These are phyloP conservation scores for Coniochaeta pulveracea DNA, from an alignment of 2,329 filamentous ascomycete genomes.

Conservation along the genomic window DNA sequence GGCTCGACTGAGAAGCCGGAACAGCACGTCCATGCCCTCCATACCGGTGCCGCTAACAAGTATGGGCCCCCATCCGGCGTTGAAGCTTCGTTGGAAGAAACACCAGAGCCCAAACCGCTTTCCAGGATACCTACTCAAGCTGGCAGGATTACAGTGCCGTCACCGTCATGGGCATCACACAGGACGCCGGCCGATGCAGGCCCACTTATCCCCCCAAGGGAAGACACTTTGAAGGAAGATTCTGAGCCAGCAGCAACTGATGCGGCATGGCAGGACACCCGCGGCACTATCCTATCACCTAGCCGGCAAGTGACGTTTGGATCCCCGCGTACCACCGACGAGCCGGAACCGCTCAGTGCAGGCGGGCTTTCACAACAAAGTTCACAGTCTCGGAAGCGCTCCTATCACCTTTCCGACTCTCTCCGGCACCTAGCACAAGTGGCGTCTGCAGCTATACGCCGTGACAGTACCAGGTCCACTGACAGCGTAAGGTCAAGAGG, in stretches of 20 bases:
- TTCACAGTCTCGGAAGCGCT: too few species aligned
- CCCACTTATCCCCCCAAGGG: too few species aligned
- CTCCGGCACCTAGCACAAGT: slow-evolving; percentile 7
- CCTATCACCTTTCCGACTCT: slow-evolving; percentile 9
- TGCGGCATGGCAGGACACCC: neutral
- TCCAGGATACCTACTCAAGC: neutral
- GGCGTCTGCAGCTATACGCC: slow-evolving; percentile 6
- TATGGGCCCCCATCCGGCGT: slow-evolving; percentile 13
- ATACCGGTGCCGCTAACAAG: slow-evolving; percentile 8
- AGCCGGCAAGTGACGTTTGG: slow-evolving; percentile 2
- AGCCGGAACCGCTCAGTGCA: slow-evolving; percentile 14
- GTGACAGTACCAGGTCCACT: slow-evolving; percentile 14
- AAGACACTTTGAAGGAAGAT: neutral
- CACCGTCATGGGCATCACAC: neutral
- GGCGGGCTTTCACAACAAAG: neutral
- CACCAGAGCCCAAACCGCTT: slow-evolving; percentile 2
- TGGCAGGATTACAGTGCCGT: neutral
- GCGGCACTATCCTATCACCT: neutral
- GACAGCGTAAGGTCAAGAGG: slow-evolving; percentile 10
- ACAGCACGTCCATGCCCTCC: slow-evolving; percentile 8
- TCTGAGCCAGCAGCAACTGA: neutral
- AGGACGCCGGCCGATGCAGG: too few species aligned
- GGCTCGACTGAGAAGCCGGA: slow-evolving; percentile 5
- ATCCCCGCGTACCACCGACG: slow-evolving; percentile 12
- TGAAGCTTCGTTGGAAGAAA: slow-evolving; percentile 11